phyloP scores from a whole-genome alignment of 2,329 filamentous ascomycete genomes.

The Chaetomium sp. region DNA sequence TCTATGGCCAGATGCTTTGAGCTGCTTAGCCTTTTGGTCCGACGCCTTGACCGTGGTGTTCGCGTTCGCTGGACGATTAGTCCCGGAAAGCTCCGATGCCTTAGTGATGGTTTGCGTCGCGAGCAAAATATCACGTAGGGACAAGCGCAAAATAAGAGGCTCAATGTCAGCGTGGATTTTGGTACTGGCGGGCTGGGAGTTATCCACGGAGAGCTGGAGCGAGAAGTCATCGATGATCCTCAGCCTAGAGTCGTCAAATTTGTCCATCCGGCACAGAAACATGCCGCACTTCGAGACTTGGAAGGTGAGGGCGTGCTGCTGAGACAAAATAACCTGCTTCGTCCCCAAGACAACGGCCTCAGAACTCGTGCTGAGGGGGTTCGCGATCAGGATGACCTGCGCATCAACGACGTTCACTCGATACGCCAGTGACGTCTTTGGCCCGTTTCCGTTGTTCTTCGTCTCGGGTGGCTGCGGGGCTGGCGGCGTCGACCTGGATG shows the following conservation, averaged over 20 bases:
- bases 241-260: conserved; percentile 82
- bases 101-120: conserved; percentile 88
- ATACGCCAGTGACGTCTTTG: conserved; percentile 72
- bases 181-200: conserved; percentile 53
- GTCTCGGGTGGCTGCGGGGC: conserved; percentile 5
- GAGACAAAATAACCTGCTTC: conserved; percentile 85
- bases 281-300: conserved; percentile 93
- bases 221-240: conserved; percentile 97
- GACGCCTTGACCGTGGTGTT: conserved; percentile 35
- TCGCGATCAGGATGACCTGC: conserved; percentile 92
- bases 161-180: conserved; percentile 85
- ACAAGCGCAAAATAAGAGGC: conserved; percentile 82
- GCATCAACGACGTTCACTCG: conserved; percentile 92
- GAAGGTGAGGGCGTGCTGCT: conserved; percentile 89
- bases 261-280: conserved; percentile 98
- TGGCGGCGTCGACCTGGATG: conserved; percentile 10
- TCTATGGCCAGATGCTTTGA: conserved; percentile 44
- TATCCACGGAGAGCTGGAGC: conserved; percentile 80
- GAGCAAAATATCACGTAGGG: conserved; percentile 87
- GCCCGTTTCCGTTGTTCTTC: conserved; percentile 26
- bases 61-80: conserved; percentile 40
- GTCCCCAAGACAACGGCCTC: conserved; percentile 94
- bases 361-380: conserved; percentile 80
- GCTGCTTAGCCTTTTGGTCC: conserved; percentile 51
- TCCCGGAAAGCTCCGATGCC: conserved; percentile 77